Base-by-base conservation (phyloP, 1,139 yeast species). In the Kodamaea suecica region DNA sequence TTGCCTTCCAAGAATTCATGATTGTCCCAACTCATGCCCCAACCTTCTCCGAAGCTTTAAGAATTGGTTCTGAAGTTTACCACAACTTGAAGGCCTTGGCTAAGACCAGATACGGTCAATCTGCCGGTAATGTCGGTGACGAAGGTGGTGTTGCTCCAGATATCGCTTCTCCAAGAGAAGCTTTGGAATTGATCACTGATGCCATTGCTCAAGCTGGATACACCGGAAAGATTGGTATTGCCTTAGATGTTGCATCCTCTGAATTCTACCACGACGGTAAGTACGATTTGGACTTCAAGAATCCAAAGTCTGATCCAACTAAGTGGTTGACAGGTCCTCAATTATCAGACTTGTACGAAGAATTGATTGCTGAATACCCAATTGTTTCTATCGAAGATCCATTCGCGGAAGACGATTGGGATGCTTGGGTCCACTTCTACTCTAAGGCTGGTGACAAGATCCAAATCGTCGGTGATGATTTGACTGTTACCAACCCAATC, bases 61-160 rank as follows among this genome's bases (percentile, higher is more conserved):
- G 95, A 76, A 84, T 85, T 52, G 96, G 96, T 66, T 73, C 95
- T 48, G 97, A 90, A 76, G 95, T 88, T 55, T 90, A 90, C 87
- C 96, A 87, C 78, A 75, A 77, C 73, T 81, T 90, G 70, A 90
- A 90, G 78, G 69, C 88, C 48, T 73, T 84, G 57, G 82, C 97
- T 66, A 85, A 85, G 80, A 80, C 84, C 80, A 76, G 73, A 67
- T 90, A 88, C 80, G 97, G 97, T 64, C 82, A 84, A 62, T 82
- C 95, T 47, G 97, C 97, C 58, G 97, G 95, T 73, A 90, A 90
- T 75, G 97, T 90, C 63, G 97, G 97, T 80, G 97, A 90, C 71
- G 97, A 90, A 78, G 97, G 97, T 81, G 97, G 97, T 78, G 95
- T 90, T 76, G 97, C 97, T 57, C 97, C 97, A 67, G 85, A 86